Base-by-base conservation (phyloP, 352 stramenopile genomes). In the Pythium scleroteichum region DNA sequence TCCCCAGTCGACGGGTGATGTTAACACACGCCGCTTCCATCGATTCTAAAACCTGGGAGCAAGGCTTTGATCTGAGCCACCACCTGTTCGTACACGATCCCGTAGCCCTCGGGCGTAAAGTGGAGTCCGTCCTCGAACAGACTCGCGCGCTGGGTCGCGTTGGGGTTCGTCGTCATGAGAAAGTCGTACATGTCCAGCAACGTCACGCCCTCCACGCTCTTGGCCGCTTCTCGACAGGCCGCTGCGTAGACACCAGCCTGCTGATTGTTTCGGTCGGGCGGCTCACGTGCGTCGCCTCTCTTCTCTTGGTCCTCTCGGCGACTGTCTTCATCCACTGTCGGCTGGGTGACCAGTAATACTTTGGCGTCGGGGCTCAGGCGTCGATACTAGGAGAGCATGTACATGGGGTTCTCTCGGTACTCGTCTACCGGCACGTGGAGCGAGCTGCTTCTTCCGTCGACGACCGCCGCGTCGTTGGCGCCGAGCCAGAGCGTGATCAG, bases 401-500 rank as follows among this genome's bases (percentile, higher is more conserved):
- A 5, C 2, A 40, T 22, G 10, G 54, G 22, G 55, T 90, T 88
- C 8, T 45, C 26, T 0, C 27, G 22, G 57, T 79, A 90, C 22
- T 69, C 64, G 20, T 75, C 67, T 2, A 87, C 16, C 12, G 75
- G 69, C n/a, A 90, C 75, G 50, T 83, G 61, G 22, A 75, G 71
- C 17, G 58, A 54, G 23, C 59, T 54, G 26, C 64, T 59, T 9
- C 50, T 32, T 23, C 79, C 77, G 19, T 72, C 48, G 2, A 47
- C 12, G 12, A 79, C 59, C 5, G 72, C 74, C 3, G 81, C 76
- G 52, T 90, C 81, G 63, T 90, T 90, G 22, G 81, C 73, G 17
- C 81, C 81, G 3, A 87, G 63, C 70, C 73, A 88, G 5, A 35
- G 29, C 10, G 72, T 85, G 22, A 88, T 66, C 12, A 90, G 27